Conservation (phyloP, 1,284 basidiomycete species). For the Xerocomus nothofagi region DNA sequence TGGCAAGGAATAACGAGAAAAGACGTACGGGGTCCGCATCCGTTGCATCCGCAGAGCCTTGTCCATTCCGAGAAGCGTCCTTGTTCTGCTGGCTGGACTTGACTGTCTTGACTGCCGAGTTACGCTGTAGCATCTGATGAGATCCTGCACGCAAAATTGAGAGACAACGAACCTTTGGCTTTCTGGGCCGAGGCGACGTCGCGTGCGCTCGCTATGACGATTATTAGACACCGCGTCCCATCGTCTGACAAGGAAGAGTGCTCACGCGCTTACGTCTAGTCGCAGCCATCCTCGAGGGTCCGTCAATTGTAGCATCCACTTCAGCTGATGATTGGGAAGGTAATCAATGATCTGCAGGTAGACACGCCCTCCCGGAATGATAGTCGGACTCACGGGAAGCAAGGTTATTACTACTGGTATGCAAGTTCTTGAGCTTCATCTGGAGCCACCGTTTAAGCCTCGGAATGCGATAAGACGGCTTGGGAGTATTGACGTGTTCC, state of each 20-base stretch:
- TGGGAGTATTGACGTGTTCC: not conserved
- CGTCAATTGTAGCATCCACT: too few species aligned
- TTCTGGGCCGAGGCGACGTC: rapidly evolving
- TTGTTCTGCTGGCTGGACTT: rapidly evolving
- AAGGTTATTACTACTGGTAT: too few species aligned
- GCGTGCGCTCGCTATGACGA: not conserved
- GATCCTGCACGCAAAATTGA: not conserved
- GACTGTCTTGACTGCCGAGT: not conserved
- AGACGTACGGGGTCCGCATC: not conserved
- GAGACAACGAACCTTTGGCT: not conserved
- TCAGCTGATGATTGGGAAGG: not conserved
- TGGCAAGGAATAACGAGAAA: not conserved
- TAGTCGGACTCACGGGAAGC: too few species aligned
- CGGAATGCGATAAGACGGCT: not conserved
- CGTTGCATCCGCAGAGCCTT: not conserved
- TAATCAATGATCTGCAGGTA: not conserved
- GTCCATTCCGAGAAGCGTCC: too few species aligned
- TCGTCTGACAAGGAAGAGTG: too few species aligned
- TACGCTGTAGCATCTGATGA: not conserved
- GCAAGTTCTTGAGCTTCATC: not conserved
- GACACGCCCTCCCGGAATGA: not conserved
- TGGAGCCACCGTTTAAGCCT: not conserved
- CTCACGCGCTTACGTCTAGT: not conserved
- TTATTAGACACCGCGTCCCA: too few species aligned
- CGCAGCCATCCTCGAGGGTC: not conserved